phyloP scores from a whole-genome alignment of 129 eudicot genomes.

The Chrysanthemum makinoi region DNA sequence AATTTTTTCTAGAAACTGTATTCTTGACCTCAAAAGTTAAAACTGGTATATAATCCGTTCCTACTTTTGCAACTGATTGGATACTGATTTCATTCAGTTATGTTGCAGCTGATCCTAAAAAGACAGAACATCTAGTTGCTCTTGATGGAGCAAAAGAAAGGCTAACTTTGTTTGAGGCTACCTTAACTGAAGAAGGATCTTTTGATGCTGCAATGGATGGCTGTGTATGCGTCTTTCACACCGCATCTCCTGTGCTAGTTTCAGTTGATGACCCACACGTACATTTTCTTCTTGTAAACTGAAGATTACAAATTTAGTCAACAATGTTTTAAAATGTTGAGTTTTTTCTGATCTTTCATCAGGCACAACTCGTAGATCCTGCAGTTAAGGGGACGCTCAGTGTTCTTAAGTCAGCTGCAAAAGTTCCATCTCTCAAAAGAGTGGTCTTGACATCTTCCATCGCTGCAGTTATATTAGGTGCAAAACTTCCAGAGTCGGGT shows the following conservation, averaged over 20 bases:
- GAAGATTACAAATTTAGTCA: too few species aligned
- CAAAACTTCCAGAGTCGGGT: slow-evolving; percentile 26
- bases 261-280: slow-evolving; percentile 41
- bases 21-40: too few species aligned
- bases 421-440: slow-evolving; percentile 36
- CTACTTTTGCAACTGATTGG: too few species aligned
- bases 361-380: slow-evolving; percentile 52
- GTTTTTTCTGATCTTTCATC: background rate
- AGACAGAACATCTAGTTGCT: slow-evolving; percentile 14
- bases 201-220: slow-evolving; percentile 41
- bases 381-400: slow-evolving; percentile 59
- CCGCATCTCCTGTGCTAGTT: slow-evolving; percentile 39
- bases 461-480: slow-evolving; percentile 33
- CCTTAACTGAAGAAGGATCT: slow-evolving; percentile 34
- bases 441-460: slow-evolving; percentile 56
- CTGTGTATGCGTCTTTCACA: slow-evolving; percentile 48
- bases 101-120: slow-evolving; percentile 20
- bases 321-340: background rate
- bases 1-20: too few species aligned
- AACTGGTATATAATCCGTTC: too few species aligned
- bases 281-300: background rate
- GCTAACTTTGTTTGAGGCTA: slow-evolving; percentile 13
- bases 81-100: background rate
- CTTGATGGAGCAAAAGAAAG: slow-evolving; percentile 24
- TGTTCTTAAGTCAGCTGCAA: slow-evolving; percentile 46